Evolutionary conservation across 495 filamentous ascomycete genomes (phyloP).

Genomic region (Aspergillus diversus): DNA sequence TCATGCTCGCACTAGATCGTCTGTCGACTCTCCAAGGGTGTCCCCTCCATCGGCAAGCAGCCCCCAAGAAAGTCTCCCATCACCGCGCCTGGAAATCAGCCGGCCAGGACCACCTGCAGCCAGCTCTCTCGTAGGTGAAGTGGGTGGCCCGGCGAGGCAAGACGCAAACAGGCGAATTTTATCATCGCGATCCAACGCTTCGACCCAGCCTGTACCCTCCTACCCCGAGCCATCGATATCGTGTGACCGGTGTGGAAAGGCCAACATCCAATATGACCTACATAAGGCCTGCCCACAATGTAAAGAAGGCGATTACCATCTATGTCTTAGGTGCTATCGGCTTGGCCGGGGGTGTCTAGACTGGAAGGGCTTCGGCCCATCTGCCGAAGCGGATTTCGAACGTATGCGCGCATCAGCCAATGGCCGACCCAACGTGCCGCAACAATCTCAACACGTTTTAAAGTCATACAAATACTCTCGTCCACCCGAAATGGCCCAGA

Average conservation of each 20-base stretch:
- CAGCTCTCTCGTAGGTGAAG: constrained; percentile 27
- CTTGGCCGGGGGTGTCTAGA: constrained; percentile 71
- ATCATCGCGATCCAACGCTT: constrained; percentile 37
- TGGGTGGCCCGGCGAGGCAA: constrained; percentile 29
- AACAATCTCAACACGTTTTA: constrained; percentile 66
- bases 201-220: constrained; percentile 26
- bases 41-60: constrained; percentile 19
- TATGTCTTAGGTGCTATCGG: constrained; percentile 81
- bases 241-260: constrained; percentile 67
- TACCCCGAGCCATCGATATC: constrained; percentile 72
- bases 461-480: constrained; percentile 65
- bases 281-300: constrained; percentile 79
- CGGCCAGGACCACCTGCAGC: constrained; percentile 24
- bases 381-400: constrained; percentile 62
- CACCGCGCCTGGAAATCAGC: constrained; percentile 2
- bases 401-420: constrained; percentile 43
- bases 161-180: constrained; percentile 38
- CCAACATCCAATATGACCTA: constrained; percentile 76
- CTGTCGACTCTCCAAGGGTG: constrained; percentile 24
- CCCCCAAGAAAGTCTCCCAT: constrained; percentile 16
- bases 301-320: constrained; percentile 68
- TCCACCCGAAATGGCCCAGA: constrained; percentile 45
- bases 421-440: constrained; percentile 41
- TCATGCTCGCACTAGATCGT: constrained; percentile 27
- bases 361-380: constrained; percentile 76